phyloP scores from a whole-genome alignment of 2,329 filamentous ascomycete species.

The Aspergillus sp. region DNA sequence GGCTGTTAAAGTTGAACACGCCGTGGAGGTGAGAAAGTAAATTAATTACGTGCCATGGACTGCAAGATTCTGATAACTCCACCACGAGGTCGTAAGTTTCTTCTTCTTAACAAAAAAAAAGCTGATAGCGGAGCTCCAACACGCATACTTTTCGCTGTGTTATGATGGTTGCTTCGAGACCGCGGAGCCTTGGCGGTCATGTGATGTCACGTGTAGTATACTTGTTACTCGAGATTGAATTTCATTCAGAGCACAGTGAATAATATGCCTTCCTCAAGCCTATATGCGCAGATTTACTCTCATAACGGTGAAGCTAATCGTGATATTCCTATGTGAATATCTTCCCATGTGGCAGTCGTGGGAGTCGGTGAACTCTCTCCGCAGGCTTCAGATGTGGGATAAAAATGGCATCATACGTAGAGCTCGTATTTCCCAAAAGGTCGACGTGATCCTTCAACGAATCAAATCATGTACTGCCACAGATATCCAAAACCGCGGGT shows the following conservation, averaged over 20 bases:
- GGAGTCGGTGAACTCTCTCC: not conserved
- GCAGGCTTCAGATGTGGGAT: not conserved
- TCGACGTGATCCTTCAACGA: not conserved
- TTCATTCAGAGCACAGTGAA: no score
- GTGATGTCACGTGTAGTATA: conserved; percentile 16
- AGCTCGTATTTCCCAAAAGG: not conserved
- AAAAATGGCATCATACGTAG: not conserved
- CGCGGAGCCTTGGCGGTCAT: conserved; percentile 21
- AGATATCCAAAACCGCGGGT: not conserved
- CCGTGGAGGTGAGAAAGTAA: not conserved
- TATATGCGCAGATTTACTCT: no score
- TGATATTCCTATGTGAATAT: not conserved
- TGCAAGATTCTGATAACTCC: not conserved
- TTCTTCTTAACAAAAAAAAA: not conserved
- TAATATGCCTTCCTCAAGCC: no score
- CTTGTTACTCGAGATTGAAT: not conserved
- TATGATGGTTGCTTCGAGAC: conserved; percentile 5
- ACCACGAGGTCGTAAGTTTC: not conserved
- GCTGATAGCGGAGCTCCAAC: not conserved
- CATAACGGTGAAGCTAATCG: not conserved
- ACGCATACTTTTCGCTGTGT: conserved; percentile 5
- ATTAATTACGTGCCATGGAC: not conserved
- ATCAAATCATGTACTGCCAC: not conserved
- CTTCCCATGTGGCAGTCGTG: not conserved
- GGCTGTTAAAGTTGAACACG: not conserved